phyloP scores from a whole-genome alignment of 148 eudicot genomes.

The Silene latifolia region DNA sequence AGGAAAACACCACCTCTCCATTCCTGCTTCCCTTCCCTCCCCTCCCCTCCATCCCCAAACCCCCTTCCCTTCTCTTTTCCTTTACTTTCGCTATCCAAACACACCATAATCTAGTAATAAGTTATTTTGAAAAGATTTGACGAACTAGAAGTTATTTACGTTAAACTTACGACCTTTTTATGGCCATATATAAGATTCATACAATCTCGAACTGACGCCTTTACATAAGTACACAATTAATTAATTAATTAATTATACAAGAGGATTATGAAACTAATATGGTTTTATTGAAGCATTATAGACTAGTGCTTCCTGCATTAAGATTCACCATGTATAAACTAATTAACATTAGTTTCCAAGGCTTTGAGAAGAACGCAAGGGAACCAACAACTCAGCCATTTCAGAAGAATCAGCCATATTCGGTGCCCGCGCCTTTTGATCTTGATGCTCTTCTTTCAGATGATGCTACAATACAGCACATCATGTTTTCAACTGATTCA shows the following conservation, averaged over 20 bases:
- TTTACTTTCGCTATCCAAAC: too few species aligned
- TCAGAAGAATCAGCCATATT: neutral
- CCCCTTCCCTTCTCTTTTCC: too few species aligned
- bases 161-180: neutral
- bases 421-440: neutral
- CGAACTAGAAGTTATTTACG: neutral
- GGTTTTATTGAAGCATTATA: neutral
- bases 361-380: conserved; percentile 14
- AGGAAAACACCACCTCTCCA: too few species aligned
- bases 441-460: neutral
- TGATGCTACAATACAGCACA: conserved; percentile 10
- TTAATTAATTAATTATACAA: neutral
- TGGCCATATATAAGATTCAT: neutral
- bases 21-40: too few species aligned
- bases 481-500: conserved; percentile 2
- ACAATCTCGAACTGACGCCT: neutral
- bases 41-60: too few species aligned
- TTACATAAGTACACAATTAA: neutral
- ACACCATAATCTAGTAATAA: too few species aligned
- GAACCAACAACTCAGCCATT: conserved; percentile 7
- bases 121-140: neutral
- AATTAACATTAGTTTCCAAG: neutral
- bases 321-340: neutral
- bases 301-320: conserved; percentile 1
- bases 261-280: neutral